Evolutionary conservation across 345 rosid genomes (phyloP).

Genomic region (Murraya paniculata): DNA sequence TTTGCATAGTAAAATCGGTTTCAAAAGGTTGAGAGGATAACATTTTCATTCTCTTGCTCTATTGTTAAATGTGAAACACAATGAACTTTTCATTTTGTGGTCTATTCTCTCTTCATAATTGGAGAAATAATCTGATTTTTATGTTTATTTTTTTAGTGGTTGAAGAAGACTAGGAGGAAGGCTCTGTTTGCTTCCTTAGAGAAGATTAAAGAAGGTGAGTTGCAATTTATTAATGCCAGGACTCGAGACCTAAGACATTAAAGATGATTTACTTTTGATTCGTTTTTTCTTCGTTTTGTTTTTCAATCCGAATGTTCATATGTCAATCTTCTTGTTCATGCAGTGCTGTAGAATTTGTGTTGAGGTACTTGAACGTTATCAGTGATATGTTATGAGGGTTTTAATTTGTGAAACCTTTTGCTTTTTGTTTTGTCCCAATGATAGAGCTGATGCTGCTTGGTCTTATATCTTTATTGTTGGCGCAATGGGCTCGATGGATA

Average conservation of each 20-base stretch:
- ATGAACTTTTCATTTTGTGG: background rate
- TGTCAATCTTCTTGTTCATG: background rate
- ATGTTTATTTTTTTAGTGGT: conserved; percentile 53
- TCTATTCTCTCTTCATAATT: background rate
- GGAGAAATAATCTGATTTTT: background rate
- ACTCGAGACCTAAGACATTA: no score
- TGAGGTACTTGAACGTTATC: background rate
- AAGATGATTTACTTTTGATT: background rate
- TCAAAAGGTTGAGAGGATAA: no score
- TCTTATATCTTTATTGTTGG: conserved; percentile 82
- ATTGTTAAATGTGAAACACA: no score
- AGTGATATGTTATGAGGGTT: background rate
- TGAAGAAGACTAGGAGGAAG: conserved; percentile 80
- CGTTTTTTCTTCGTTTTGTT: background rate
- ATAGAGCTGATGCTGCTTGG: conserved; percentile 97
- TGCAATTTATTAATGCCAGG: background rate
- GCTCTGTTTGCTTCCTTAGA: conserved; percentile 82
- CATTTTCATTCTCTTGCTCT: no score
- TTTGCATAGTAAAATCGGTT: no score
- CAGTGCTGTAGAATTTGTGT: background rate
- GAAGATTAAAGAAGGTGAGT: conserved; percentile 86
- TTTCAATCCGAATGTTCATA: background rate
- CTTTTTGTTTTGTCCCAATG: conserved; percentile 22
- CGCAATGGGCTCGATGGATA: conserved; percentile 89
- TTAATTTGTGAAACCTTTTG: conserved; percentile 14